These are phyloP conservation scores for Allantophomopsis lycopodina DNA, from an alignment of 2,329 filamentous ascomycete genomes.

Conservation along the genomic window DNA sequence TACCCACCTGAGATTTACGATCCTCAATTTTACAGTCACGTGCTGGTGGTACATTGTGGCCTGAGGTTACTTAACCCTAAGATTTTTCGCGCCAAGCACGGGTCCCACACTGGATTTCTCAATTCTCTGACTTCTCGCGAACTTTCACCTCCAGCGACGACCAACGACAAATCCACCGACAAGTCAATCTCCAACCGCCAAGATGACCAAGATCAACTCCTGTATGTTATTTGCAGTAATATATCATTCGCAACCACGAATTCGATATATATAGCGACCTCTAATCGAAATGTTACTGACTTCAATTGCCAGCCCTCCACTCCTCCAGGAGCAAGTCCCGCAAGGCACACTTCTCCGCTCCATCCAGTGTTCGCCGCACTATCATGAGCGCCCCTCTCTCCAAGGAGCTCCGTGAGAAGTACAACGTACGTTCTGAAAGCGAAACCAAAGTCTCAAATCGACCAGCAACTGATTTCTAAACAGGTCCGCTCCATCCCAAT, in stretches of 20 bases:
- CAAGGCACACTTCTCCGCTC: conserved; percentile 94
- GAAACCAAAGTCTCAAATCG: neutral
- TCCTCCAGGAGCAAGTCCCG: conserved; percentile 97
- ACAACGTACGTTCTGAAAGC: conserved; percentile 60
- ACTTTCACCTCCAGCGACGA: conserved; percentile 3
- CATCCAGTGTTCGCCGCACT: conserved; percentile 83
- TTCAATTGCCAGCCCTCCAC: conserved; percentile 36
- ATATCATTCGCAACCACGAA: conserved; percentile 1
- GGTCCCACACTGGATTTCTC: neutral
- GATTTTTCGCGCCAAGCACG: too few relatives aligned
- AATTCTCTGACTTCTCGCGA: neutral
- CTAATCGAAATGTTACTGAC: conserved; percentile 4
- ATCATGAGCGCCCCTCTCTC: conserved; percentile 95
- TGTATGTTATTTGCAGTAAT: conserved; percentile 24
- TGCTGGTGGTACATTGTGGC: too few relatives aligned
- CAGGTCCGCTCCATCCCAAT: conserved; percentile 91
- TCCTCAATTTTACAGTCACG: too few relatives aligned
- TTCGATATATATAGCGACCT: conserved; percentile 3
- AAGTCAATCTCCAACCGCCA: conserved; percentile 23
- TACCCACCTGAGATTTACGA: too few relatives aligned
- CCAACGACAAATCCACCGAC: conserved; percentile 7
- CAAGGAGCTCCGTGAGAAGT: conserved; percentile 97
- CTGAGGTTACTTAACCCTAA: too few relatives aligned
- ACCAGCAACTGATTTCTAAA: conserved; percentile 3
- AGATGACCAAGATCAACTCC: conserved; percentile 60